Conservation (phyloP, 441 rosid species). For the Syzygium syzygioides region DNA sequence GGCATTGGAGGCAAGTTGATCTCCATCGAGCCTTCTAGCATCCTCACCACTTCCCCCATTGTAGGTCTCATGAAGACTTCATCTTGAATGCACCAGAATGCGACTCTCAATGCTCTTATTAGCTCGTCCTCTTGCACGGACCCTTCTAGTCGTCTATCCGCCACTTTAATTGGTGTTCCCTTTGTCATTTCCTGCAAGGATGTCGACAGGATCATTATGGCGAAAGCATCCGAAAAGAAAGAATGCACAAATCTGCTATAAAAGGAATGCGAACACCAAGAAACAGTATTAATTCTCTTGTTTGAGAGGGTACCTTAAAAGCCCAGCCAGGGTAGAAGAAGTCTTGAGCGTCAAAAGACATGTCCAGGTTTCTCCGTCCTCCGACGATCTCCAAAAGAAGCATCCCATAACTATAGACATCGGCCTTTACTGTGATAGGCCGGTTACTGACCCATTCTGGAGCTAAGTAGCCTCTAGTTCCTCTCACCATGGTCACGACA, state of each 20-base stretch:
- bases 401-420: constrained; percentile 17
- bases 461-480: constrained; percentile 13
- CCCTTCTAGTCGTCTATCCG: not conserved
- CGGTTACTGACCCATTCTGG: constrained; percentile 11
- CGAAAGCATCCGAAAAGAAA: not conserved
- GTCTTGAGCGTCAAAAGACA: constrained; percentile 2
- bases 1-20: constrained; percentile 71
- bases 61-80: constrained; percentile 5
- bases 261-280: not conserved
- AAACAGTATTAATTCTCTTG: not conserved
- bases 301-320: constrained; percentile 41
- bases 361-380: constrained; percentile 11
- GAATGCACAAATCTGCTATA: not conserved
- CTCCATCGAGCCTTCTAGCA: constrained; percentile 28
- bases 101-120: not conserved
- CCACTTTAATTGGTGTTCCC: constrained; percentile 1
- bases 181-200: constrained; percentile 44
- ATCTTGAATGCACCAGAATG: constrained; percentile 11
- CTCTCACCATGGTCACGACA: constrained; percentile 8
- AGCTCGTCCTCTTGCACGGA: not conserved
- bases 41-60: constrained; percentile 8
- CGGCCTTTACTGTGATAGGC: constrained; percentile 3
- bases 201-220: not conserved
- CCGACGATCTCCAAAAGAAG: constrained; percentile 8
- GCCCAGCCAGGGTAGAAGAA: constrained; percentile 95